Percentiles rank a stretch among this genome's conserved stretches.
These are phyloP conservation scores for Choanephora cucurbitarum DNA, from an alignment of 371 early-diverging fungal genomes.

Conservation along the genomic window DNA sequence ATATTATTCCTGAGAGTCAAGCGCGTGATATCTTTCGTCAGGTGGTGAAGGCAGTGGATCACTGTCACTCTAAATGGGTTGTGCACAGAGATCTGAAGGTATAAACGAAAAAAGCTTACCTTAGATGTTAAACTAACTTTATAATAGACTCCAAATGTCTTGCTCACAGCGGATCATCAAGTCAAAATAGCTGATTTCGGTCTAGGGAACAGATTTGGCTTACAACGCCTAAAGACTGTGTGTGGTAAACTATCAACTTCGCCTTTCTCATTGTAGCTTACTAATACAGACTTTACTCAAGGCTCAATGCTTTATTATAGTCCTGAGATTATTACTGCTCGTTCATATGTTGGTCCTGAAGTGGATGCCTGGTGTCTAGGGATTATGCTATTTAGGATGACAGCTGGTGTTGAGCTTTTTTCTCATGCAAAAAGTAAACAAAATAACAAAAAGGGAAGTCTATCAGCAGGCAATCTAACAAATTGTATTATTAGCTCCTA, in stretches of 20 bases:
- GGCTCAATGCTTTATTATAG: conserved; percentile 55
- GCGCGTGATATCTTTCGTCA: conserved; percentile 74
- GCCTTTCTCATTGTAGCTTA: not conserved
- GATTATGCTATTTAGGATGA: conserved; percentile 87
- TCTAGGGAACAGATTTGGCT: conserved; percentile 71
- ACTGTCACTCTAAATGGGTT: conserved; percentile 74
- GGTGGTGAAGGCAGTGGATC: conserved; percentile 66
- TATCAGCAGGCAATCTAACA: not conserved
- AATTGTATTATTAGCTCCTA: conserved; percentile 37
- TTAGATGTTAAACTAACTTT: not conserved
- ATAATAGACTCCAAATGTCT: conserved; percentile 55
- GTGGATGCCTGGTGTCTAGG: conserved; percentile 83
- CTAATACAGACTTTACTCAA: conserved; percentile 25
- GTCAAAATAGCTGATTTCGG: conserved; percentile 85
- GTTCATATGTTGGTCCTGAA: conserved; percentile 65
- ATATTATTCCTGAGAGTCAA: conserved; percentile 55
- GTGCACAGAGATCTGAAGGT: conserved; percentile 84
- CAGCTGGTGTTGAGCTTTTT: conserved; percentile 91
- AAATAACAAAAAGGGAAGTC: not conserved
- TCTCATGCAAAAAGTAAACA: conserved; percentile 56
- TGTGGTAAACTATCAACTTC: conserved; percentile 55
- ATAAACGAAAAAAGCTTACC: conserved; percentile 11
- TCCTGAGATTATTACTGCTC: conserved; percentile 69
- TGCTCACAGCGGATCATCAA: conserved; percentile 47
- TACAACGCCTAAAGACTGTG: conserved; percentile 72